These are phyloP conservation scores for Cercospora berteroae DNA, from an alignment of 2,329 filamentous ascomycete species.

Conservation along the genomic window DNA sequence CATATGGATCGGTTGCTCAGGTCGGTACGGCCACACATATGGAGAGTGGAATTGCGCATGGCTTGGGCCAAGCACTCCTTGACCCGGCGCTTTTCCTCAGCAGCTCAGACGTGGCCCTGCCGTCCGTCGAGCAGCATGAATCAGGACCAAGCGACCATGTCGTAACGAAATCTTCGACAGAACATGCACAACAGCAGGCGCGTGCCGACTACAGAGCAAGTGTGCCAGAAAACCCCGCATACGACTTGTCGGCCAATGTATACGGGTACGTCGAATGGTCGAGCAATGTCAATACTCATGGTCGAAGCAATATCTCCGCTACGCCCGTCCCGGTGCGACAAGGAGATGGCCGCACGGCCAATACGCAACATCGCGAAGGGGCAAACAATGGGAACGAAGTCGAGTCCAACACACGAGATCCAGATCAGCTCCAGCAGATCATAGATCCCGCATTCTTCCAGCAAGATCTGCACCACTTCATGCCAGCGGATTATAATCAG, in stretches of 20 bases:
- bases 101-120: background rate
- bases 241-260: background rate
- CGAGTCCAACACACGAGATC: background rate
- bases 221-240: background rate
- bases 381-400: background rate
- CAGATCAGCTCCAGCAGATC: background rate
- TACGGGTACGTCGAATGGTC: background rate
- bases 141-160: background rate
- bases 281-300: background rate
- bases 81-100: constrained; percentile 4
- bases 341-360: background rate
- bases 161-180: background rate
- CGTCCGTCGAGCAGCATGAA: constrained; percentile 9
- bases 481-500: background rate
- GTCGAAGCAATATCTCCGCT: background rate
- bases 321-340: background rate
- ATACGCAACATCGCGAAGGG: background rate
- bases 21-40: background rate
- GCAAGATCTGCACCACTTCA: constrained; percentile 2
- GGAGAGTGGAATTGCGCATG: background rate
- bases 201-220: background rate
- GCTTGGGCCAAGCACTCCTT: background rate
- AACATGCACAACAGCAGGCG: background rate
- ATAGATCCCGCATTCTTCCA: background rate
- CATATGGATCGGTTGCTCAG: background rate